Conservation (phyloP, 306 rosid species). For the Boehmeria nivea region DNA sequence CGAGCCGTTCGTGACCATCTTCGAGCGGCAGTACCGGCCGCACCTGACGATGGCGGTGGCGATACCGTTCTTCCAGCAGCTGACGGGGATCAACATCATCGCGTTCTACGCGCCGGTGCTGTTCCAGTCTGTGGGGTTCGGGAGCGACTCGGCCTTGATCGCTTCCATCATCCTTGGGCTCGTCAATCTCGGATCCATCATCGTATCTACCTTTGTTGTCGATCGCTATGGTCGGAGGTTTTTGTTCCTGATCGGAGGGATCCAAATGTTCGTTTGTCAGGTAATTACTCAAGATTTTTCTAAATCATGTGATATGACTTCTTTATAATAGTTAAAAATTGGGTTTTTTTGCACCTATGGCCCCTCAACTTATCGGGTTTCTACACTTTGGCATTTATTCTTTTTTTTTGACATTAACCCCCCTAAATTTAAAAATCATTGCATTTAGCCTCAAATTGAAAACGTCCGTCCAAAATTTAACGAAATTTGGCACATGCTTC, state of each 20-base stretch:
- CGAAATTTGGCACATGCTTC: too few relatives aligned
- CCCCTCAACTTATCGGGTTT: too few relatives aligned
- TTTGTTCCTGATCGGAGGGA: conserved; percentile 54
- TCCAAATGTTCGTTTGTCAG: conserved; percentile 49
- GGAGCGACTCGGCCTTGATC: conserved; percentile 47
- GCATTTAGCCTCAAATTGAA: too few relatives aligned
- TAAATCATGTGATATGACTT: too few relatives aligned
- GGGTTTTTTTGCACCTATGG: too few relatives aligned
- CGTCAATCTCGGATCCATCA: conserved; percentile 41
- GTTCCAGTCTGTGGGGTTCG: conserved; percentile 62
- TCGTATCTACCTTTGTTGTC: conserved; percentile 40
- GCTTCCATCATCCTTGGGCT: conserved; percentile 49
- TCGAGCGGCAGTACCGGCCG: conserved; percentile 55
- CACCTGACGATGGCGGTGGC: conserved; percentile 49
- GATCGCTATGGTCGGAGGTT: conserved; percentile 66
- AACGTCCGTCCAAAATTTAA: too few relatives aligned
- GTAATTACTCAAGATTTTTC: conserved; percentile 12
- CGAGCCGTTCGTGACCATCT: conserved; percentile 45
- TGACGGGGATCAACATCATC: conserved; percentile 57
- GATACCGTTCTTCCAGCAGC: conserved; percentile 52
- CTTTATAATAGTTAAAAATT: too few relatives aligned
- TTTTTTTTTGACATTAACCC: too few relatives aligned
- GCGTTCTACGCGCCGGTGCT: conserved; percentile 69
- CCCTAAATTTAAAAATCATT: too few relatives aligned
- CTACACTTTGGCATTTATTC: too few relatives aligned